Evolutionary conservation across 768 basidiomycete genomes (phyloP), one percentile per base, ranked within the genome.

Genomic region (Termitomyces sp.): DNA sequence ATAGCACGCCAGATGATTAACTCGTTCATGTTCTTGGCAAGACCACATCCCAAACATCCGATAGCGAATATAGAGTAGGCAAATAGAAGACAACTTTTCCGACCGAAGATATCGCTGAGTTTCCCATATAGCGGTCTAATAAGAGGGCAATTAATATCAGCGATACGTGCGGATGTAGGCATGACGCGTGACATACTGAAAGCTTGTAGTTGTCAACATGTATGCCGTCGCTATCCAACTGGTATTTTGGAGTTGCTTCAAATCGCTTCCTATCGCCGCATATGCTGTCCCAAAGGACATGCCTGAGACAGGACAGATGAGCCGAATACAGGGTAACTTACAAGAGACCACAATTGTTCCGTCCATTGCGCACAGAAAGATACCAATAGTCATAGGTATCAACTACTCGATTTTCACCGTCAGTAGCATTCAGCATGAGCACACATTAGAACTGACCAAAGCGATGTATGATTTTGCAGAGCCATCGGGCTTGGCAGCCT

Each of bases 161-260:
- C 35, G 27, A 31, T 13, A 27, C 29, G 29, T 43, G 27, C n/a
- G 47, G 35, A 27, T 16, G 20, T 33, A 33, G 31, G 13, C 3
- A 33, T 9, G 29, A n/a, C 7, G 36, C 5, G 25, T 32, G 23
- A 69, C 76, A 42, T 43, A 85, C 84, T 85, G 84, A 57, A 85
- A 82, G 54, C 78, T 81, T 0, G 84, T 81, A 36, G 81, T 67
- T 0, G 83, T 82, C 52, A 86, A 64, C 70, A 86, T 75, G 61
- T 85, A 85, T 0, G 79, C 78, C 0, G 84, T 85, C 3, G 83
- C 80, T 27, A 86, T 82, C 84, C 84, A 86, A 57, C 83, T 84
- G 0, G 83, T 83, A 53, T 79, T 84, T 56, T 85, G 81, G 3
- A 86, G 73, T 63, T 83, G 76, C 6, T 84, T 76, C 5, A 86